Evolutionary conservation across 495 filamentous ascomycete species (phyloP).

Genomic region (Margaritispora aquatica): DNA sequence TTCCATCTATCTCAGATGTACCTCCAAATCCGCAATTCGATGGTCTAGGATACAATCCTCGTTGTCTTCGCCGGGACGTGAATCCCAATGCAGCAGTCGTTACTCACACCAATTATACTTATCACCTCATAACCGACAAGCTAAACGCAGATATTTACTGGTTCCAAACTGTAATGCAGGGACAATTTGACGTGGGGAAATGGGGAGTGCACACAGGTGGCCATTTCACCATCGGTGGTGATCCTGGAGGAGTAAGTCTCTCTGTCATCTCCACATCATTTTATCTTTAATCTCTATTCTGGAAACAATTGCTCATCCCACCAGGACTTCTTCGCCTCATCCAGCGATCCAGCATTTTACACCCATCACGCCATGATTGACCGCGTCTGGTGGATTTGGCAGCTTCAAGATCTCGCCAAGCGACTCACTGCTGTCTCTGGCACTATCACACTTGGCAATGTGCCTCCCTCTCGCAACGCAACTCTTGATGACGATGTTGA

Average conservation of each 20-base stretch:
- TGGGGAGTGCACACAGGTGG: conserved; percentile 14
- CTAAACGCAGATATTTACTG: conserved; percentile 5
- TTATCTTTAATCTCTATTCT: background rate
- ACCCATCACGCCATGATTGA: conserved; percentile 1
- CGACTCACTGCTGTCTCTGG: conserved; percentile 42
- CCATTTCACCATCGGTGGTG: conserved; percentile 16
- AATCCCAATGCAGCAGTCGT: conserved; percentile 28
- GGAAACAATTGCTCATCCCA: conserved; percentile 38
- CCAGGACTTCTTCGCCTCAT: conserved; percentile 46
- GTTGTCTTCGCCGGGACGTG: conserved; percentile 63
- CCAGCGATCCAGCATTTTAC: conserved; percentile 46
- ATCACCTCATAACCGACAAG: background rate
- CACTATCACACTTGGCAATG: conserved; percentile 50
- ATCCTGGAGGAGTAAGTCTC: conserved; percentile 13
- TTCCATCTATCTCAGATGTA: conserved; percentile 21
- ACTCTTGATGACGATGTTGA: conserved; percentile 16
- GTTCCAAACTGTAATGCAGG: conserved; percentile 11
- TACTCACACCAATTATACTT: conserved; percentile 2
- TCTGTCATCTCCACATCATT: too few relatives aligned
- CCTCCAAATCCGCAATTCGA: background rate
- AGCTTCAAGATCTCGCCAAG: conserved; percentile 45
- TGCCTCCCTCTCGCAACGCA: conserved; percentile 29
- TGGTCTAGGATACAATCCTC: conserved; percentile 44
- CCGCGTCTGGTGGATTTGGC: conserved; percentile 34
- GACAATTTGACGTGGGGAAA: background rate